Conservation (phyloP, 108 stramenopile genomes). For the Cyclotella kingstonii region DNA sequence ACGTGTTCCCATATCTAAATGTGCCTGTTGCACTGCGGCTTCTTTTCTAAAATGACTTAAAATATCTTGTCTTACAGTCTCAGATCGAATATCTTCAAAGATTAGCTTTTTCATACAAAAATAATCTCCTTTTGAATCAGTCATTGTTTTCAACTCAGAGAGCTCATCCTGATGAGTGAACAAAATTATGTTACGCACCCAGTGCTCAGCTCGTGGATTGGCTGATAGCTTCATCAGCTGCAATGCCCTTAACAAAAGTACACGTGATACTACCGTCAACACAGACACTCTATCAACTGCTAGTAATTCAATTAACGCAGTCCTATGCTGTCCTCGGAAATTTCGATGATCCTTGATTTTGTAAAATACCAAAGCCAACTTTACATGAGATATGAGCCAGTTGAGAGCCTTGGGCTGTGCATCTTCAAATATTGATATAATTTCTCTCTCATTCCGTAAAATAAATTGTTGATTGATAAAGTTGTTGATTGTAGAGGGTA, state of each 20-base stretch:
- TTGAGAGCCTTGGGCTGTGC: constrained; percentile 92
- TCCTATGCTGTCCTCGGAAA: constrained; percentile 82
- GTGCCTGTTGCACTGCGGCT: constrained; percentile 88
- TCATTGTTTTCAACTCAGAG: constrained; percentile 91
- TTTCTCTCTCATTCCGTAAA: constrained; percentile 84
- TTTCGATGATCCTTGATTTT: constrained; percentile 94
- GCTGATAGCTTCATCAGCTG: constrained; percentile 84
- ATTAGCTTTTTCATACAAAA: constrained; percentile 94
- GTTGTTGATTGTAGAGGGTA: constrained; percentile 91
- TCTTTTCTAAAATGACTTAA: constrained; percentile 89
- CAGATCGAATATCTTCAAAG: constrained; percentile 90
- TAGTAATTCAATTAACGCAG: constrained; percentile 82
- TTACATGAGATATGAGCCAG: constrained; percentile 86
- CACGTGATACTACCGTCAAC: constrained; percentile 71
- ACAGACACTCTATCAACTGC: constrained; percentile 82
- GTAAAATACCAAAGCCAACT: constrained; percentile 92
- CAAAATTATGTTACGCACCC: constrained; percentile 91
- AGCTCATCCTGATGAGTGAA: constrained; percentile 91
- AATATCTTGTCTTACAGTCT: constrained; percentile 86
- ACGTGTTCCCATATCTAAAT: constrained; percentile 69
- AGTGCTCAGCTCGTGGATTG: constrained; percentile 83
- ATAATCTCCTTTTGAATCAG: constrained; percentile 91
- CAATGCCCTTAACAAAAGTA: constrained; percentile 75
- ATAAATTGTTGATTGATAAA: constrained; percentile 84
- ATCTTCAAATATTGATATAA: constrained; percentile 89